Conservation (phyloP, 2,329 filamentous ascomycete species). For the Ceratocystis variospora region DNA sequence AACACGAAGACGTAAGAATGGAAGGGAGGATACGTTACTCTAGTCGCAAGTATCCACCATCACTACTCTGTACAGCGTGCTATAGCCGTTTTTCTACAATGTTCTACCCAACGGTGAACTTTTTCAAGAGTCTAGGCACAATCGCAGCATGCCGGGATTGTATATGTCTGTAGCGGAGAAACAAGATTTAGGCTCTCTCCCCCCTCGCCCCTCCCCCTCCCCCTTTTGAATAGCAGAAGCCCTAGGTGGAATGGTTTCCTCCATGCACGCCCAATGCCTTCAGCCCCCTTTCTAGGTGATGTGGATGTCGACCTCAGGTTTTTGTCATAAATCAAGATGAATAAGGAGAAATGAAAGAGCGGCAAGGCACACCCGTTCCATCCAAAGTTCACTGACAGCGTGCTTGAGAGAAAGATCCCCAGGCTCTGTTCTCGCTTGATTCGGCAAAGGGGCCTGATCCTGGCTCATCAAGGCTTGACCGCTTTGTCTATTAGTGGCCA, state of each 20-base stretch:
- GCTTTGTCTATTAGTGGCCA: not conserved
- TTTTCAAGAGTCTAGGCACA: no score
- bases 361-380: not conserved
- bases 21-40: slow-evolving; percentile 3
- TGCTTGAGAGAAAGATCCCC: not conserved
- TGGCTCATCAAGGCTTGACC: slow-evolving; percentile 4
- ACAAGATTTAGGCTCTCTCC: not conserved
- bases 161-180: no score
- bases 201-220: no score
- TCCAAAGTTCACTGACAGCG: not conserved
- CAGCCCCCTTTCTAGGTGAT: not conserved
- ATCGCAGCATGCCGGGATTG: no score
- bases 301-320: not conserved
- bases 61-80: not conserved
- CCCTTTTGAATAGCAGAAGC: not conserved
- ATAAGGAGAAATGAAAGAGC: not conserved
- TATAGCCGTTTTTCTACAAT: no score
- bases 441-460: slow-evolving; percentile 6
- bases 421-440: slow-evolving; percentile 4
- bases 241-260: not conserved
- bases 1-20: not conserved
- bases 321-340: not conserved
- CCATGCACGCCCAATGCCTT: not conserved
- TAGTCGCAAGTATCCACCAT: not conserved
- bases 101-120: no score